These are phyloP conservation scores for Eutypa lata DNA, from an alignment of 2,329 filamentous ascomycete genomes.

Conservation along the genomic window DNA sequence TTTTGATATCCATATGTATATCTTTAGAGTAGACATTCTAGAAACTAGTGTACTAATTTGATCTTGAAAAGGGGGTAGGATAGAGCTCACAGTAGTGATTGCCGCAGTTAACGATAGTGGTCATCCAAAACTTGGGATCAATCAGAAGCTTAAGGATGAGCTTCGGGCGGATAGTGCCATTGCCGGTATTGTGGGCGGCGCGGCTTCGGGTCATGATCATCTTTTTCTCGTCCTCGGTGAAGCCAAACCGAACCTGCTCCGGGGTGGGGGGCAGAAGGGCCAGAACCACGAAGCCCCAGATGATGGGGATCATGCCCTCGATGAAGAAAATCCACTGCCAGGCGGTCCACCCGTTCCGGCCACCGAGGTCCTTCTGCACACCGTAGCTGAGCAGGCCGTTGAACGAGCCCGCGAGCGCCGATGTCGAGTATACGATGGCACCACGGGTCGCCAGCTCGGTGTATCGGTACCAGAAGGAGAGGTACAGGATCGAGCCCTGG, in stretches of 20 bases:
- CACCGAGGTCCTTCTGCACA: conserved; percentile 16
- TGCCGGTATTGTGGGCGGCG: conserved; percentile 18
- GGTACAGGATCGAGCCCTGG: conserved; percentile 20
- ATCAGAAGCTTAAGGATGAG: conserved; percentile 17
- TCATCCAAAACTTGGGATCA: conserved; percentile 23
- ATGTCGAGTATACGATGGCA: conserved; percentile 17
- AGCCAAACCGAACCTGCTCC: conserved; percentile 10
- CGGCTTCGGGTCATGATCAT: conserved; percentile 14
- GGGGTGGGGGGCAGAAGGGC: conserved; percentile 17
- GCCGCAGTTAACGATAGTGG: conserved; percentile 17
- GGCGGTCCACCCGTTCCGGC: conserved; percentile 18
- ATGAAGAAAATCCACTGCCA: conserved; percentile 23
- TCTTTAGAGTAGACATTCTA: too few species aligned
- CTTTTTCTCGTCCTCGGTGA: conserved; percentile 16
- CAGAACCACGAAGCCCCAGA: conserved; percentile 17
- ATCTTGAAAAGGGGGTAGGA: conserved; percentile 12
- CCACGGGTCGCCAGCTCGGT: conserved; percentile 20
- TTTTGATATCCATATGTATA: too few species aligned
- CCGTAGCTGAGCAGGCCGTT: conserved; percentile 22
- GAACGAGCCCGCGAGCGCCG: conserved; percentile 20
- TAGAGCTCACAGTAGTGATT: conserved; percentile 16
- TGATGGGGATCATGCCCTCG: conserved; percentile 19
- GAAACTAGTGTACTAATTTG: neutral
- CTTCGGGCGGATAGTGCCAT: conserved; percentile 7
- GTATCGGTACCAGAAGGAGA: conserved; percentile 26